Conservation (phyloP, 2,329 filamentous ascomycete species). For the Aspergillus sp. region DNA sequence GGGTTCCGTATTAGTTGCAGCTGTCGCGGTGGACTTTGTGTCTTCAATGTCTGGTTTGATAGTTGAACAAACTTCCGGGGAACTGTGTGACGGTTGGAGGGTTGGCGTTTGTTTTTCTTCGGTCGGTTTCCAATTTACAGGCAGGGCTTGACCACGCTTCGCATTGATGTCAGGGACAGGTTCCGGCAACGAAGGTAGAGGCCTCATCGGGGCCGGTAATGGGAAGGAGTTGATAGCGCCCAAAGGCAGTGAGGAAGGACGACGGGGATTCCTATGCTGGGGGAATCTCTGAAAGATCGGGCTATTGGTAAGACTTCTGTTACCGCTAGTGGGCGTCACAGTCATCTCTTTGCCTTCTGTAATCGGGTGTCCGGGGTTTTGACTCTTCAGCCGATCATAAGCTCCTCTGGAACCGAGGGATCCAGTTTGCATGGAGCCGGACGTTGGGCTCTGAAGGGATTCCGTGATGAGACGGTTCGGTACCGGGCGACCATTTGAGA, state of each 20-base stretch:
- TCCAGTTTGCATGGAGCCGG: background rate
- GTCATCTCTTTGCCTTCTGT: background rate
- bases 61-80: background rate
- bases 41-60: background rate
- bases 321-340: background rate
- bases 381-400: background rate
- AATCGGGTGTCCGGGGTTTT: background rate
- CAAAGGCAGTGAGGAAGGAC: conserved; percentile 23
- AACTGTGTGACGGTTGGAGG: background rate
- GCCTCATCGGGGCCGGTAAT: conserved; percentile 33
- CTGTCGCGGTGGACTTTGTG: too few species aligned
- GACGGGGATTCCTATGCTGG: conserved; percentile 11
- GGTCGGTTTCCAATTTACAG: background rate
- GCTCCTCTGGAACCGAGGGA: background rate
- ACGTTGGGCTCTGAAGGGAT: conserved; percentile 1
- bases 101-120: background rate
- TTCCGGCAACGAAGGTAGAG: conserved; percentile 33
- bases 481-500: conserved; percentile 15
- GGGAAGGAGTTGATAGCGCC: conserved; percentile 31
- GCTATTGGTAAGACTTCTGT: background rate
- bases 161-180: conserved; percentile 8
- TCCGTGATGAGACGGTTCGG: conserved; percentile 6
- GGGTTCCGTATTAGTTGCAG: too few species aligned
- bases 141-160: conserved; percentile 5
- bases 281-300: conserved; percentile 3